Evolutionary conservation across 345 rosid species (phyloP).

Genomic region (Brassica napus): Da-Ae NC_063450.1:8760001-8760500

Average conservation of each 20-base stretch:
- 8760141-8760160: slow-evolving; percentile 55
- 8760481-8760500: slow-evolving; percentile 76
- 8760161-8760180: slow-evolving; percentile 69
- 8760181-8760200: slow-evolving; percentile 13
- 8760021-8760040: neutral
- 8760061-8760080: slow-evolving; percentile 47
- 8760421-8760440: slow-evolving; percentile 65
- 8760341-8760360: slow-evolving; percentile 9
- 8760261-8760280: slow-evolving; percentile 75
- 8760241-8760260: neutral
- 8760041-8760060: slow-evolving; percentile 42
- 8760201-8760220: neutral
- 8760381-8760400: neutral
- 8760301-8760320: slow-evolving; percentile 52
- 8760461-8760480: slow-evolving; percentile 71
- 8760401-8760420: slow-evolving; percentile 44
- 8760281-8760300: slow-evolving; percentile 58
- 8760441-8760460: slow-evolving; percentile 78
- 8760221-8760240: neutral
- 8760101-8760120: slow-evolving; percentile 66
- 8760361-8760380: neutral
- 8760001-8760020: neutral
- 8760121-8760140: slow-evolving; percentile 54
- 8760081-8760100: slow-evolving; percentile 66
- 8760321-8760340: slow-evolving; percentile 54